Evolutionary conservation across 306 rosid species (phyloP).

Genomic region (Cicer yamashitae): DNA sequence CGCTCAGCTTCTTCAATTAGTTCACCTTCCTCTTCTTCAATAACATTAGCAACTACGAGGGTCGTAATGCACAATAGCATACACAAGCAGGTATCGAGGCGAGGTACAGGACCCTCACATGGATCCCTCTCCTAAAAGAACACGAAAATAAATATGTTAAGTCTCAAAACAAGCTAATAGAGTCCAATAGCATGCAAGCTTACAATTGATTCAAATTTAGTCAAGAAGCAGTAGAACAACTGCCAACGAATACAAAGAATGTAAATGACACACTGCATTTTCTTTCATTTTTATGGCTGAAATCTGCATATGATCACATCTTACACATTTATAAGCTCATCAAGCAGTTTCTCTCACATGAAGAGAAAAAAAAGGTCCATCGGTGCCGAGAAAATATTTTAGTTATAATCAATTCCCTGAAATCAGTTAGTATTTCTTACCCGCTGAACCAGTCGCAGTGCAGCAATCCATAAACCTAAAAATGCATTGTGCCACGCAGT

Average conservation of each 20-base stretch:
- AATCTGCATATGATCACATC: constrained; percentile 10
- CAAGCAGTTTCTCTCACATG: constrained; percentile 8
- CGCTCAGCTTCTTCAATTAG: constrained; percentile 69
- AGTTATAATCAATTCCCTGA: constrained; percentile 16
- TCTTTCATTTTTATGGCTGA: constrained; percentile 18
- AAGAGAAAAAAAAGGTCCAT: neutral
- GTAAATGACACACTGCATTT: constrained; percentile 25
- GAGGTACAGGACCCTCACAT: constrained; percentile 95
- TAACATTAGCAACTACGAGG: constrained; percentile 74
- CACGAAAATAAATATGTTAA: neutral
- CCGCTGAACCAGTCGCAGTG: constrained; percentile 92
- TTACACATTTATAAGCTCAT: constrained; percentile 13
- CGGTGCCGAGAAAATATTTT: neutral
- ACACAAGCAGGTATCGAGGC: constrained; percentile 92
- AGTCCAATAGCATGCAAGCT: constrained; percentile 41
- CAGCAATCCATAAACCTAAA: constrained; percentile 92
- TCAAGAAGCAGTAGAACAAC: constrained; percentile 35
- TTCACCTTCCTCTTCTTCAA: constrained; percentile 96
- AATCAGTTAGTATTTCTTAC: constrained; percentile 56
- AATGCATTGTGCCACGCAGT: constrained; percentile 91
- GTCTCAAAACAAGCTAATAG: constrained; percentile 25
- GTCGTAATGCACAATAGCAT: constrained; percentile 83
- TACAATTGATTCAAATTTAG: constrained; percentile 7
- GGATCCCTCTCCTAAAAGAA: constrained; percentile 88
- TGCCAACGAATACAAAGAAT: constrained; percentile 22